Evolutionary conservation across 805 yeast species (phyloP).

Genomic region (Candida chilensis): DNA sequence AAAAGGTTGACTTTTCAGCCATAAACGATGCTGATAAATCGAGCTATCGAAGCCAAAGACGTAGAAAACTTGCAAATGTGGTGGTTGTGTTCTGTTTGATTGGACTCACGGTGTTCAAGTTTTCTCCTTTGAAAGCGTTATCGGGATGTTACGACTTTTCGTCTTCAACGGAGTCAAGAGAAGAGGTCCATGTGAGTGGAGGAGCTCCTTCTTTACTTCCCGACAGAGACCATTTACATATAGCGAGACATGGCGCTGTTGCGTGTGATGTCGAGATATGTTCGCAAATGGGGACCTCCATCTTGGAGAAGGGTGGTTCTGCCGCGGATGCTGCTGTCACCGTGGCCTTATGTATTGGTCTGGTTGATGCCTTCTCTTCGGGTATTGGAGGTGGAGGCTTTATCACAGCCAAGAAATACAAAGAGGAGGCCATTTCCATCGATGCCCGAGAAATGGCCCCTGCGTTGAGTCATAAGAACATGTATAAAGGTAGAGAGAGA

Average conservation of each 20-base stretch:
- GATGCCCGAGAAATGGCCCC: conserved; percentile 94
- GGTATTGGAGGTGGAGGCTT: conserved; percentile 94
- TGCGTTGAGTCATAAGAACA: conserved; percentile 42
- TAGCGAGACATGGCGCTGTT: conserved; percentile 49
- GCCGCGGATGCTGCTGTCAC: conserved; percentile 95
- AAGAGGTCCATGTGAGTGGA: no score
- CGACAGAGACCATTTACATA: conserved; percentile 19
- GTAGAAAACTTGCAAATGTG: no score
- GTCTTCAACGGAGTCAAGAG: no score
- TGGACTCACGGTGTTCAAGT: no score
- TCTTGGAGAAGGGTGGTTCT: conserved; percentile 41
- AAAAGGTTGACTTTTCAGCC: no score
- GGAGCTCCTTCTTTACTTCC: conserved; percentile 37
- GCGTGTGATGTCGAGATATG: conserved; percentile 59
- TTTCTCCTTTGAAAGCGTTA: no score
- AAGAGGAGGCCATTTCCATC: conserved; percentile 46
- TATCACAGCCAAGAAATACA: conserved; percentile 34
- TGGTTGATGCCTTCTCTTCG: conserved; percentile 71
- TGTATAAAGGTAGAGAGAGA: conserved; percentile 44
- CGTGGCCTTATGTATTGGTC: conserved; percentile 81
- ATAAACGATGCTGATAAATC: no score
- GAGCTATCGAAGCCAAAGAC: no score
- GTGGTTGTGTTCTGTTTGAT: no score
- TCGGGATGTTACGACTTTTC: no score
- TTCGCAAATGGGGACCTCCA: conserved; percentile 51